Conservation (phyloP, 805 yeast species). For the Kuraishia cidri region DNA sequence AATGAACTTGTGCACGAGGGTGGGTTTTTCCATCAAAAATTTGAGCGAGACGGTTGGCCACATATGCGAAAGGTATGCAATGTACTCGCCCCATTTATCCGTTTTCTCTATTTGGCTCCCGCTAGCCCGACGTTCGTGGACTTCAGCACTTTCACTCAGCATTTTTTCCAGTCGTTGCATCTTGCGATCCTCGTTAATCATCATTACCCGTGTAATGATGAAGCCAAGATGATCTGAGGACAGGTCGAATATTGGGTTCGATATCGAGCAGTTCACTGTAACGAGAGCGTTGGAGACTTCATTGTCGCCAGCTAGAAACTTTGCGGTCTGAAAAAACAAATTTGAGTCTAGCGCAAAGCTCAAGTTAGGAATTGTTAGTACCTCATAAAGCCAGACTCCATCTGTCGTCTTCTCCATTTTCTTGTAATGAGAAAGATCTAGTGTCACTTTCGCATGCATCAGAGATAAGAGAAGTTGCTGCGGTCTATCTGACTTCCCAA, state of each 20-base stretch:
- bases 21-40: slow-evolving; percentile 17
- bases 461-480: slow-evolving; percentile 25
- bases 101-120: neutral
- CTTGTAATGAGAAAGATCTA: slow-evolving; percentile 12
- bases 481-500: slow-evolving; percentile 31
- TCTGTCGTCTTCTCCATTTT: slow-evolving; percentile 5
- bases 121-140: neutral
- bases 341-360: slow-evolving; percentile 29
- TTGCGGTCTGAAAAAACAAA: slow-evolving; percentile 22
- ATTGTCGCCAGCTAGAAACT: slow-evolving; percentile 6
- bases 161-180: neutral
- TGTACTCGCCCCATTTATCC: neutral
- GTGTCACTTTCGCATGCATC: slow-evolving; percentile 22
- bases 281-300: slow-evolving; percentile 3
- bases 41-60: slow-evolving; percentile 14
- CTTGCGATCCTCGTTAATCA: slow-evolving; percentile 1
- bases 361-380: slow-evolving; percentile 22
- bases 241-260: slow-evolving; percentile 8
- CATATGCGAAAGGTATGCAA: slow-evolving; percentile 4
- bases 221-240: slow-evolving; percentile 7
- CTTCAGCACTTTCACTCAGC: neutral
- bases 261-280: slow-evolving; percentile 6
- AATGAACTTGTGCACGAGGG: slow-evolving; percentile 11
- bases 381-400: slow-evolving; percentile 20
- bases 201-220: slow-evolving; percentile 3